phyloP scores from a whole-genome alignment of 139 green algal genomes.

The Coelastrella sp. region DNA sequence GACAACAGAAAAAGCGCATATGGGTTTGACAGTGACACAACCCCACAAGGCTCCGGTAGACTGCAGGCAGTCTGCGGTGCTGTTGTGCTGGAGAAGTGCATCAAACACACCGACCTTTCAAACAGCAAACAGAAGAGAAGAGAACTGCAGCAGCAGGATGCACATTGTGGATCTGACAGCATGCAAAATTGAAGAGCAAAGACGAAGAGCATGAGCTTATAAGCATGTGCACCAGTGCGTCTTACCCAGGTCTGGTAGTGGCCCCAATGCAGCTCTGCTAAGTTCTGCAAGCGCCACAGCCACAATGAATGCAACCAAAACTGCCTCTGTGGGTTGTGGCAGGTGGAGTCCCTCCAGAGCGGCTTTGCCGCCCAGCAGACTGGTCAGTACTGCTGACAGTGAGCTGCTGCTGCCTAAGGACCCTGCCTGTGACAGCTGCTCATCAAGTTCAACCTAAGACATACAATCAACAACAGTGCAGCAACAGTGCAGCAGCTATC shows the following conservation, averaged over 20 bases:
- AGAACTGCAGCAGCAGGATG: too few species aligned
- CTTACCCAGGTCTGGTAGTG: conserved; percentile 41
- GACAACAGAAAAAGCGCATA: not conserved
- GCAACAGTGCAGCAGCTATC: too few species aligned
- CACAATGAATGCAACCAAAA: conserved; percentile 39
- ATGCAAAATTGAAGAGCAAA: too few species aligned
- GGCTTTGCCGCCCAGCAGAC: conserved; percentile 26
- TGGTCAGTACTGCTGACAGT: not conserved
- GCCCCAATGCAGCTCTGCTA: conserved; percentile 24
- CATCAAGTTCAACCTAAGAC: conserved; percentile 18
- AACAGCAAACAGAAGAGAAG: not conserved
- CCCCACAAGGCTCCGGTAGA: not conserved
- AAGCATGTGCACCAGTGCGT: too few species aligned
- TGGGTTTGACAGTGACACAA: not conserved
- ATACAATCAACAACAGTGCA: not conserved
- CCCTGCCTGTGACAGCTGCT: conserved; percentile 37
- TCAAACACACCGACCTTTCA: not conserved
- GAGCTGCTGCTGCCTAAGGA: conserved; percentile 3
- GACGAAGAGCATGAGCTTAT: too few species aligned
- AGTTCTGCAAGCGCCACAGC: conserved; percentile 40
- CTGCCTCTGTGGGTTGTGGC: conserved; percentile 29
- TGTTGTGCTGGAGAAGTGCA: not conserved
- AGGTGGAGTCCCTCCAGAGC: not conserved
- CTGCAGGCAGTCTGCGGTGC: not conserved
- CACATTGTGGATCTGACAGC: too few species aligned